phyloP scores from a whole-genome alignment of 495 filamentous ascomycete genomes.

The Venustampulla echinocandica region DNA sequence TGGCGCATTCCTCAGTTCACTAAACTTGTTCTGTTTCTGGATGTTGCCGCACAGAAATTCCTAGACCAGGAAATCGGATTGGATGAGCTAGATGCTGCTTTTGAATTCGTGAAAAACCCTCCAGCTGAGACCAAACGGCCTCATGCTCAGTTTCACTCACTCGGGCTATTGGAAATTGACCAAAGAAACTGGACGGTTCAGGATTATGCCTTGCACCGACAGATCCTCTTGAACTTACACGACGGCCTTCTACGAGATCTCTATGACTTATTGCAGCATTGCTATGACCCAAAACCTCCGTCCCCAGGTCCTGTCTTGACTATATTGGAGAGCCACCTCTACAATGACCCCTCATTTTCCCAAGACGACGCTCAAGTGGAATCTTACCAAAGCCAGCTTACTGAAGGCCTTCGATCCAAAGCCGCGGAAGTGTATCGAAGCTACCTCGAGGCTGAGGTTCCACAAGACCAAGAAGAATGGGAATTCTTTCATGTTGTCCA shows the following conservation, averaged over 20 bases:
- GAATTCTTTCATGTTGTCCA: constrained; percentile 79
- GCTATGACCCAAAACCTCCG: constrained; percentile 80
- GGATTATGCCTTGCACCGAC: constrained; percentile 68
- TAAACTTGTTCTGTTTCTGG: constrained; percentile 70
- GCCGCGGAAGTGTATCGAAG: constrained; percentile 66
- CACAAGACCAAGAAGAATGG: constrained; percentile 68
- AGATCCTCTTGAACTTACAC: constrained; percentile 64
- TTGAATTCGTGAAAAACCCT: constrained; percentile 69
- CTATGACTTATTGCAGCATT: constrained; percentile 75
- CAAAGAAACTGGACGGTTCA: constrained; percentile 64
- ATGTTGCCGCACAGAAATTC: constrained; percentile 78
- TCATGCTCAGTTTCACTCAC: constrained; percentile 40
- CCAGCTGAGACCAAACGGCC: constrained; percentile 48
- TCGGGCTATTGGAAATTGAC: constrained; percentile 36
- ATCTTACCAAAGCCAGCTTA: constrained; percentile 59
- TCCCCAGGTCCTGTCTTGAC: constrained; percentile 71
- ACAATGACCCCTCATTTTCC: constrained; percentile 66
- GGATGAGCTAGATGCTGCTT: constrained; percentile 71
- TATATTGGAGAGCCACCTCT: constrained; percentile 75
- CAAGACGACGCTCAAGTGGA: constrained; percentile 57
- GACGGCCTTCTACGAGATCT: constrained; percentile 81
- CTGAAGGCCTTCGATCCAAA: constrained; percentile 60
- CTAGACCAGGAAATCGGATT: constrained; percentile 75
- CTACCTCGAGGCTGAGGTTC: constrained; percentile 63
- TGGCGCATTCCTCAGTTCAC: constrained; percentile 89